Evolutionary conservation across 768 basidiomycete species (phyloP).

Genomic region (Hydnomerulius pinastri): DNA sequence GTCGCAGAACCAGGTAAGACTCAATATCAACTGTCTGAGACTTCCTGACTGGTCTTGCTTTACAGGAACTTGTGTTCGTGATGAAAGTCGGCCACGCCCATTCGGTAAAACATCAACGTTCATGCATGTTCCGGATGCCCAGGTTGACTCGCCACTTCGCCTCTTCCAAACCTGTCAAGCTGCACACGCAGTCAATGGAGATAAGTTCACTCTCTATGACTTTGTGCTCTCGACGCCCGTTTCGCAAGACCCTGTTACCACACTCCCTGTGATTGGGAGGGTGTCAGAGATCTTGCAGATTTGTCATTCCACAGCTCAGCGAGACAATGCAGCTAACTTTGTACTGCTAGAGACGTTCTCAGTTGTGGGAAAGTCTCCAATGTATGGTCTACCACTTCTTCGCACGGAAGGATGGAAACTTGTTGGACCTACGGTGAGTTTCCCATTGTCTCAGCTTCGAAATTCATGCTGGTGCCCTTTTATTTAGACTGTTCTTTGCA

Average conservation of each 20-base stretch:
- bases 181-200: not conserved
- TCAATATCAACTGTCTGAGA: not conserved
- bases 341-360: not conserved
- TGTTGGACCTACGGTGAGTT: not conserved
- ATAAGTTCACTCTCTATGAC: not conserved
- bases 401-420: not conserved
- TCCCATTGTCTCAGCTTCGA: not conserved
- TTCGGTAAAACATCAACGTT: not conserved
- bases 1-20: not conserved
- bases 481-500: conserved; percentile 16
- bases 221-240: not conserved
- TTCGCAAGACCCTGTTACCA: not conserved
- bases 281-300: not conserved
- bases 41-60: not conserved
- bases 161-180: not conserved
- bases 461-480: not conserved
- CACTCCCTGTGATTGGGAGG: not conserved
- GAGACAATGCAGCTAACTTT: not conserved
- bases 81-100: not conserved
- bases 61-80: not conserved
- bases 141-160: not conserved
- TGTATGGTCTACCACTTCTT: not conserved
- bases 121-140: not conserved
- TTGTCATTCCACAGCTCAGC: not conserved
- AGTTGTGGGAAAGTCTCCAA: not conserved